Evolutionary conservation across 1,284 basidiomycete species (phyloP), one percentile per base, ranked within the genome.

Genomic region (Ceratobasidium sp.): DNA sequence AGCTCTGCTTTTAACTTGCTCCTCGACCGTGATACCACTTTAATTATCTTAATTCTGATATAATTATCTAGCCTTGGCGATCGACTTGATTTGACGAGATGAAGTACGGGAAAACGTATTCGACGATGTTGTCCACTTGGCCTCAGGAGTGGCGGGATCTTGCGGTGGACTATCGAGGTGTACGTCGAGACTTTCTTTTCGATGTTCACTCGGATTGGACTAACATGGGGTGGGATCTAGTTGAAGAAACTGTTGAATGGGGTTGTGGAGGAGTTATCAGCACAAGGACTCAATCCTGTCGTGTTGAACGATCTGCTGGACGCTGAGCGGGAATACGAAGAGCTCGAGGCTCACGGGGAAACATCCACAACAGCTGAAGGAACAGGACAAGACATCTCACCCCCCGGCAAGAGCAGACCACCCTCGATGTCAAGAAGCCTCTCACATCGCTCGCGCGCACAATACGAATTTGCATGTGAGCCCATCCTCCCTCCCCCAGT

Each of bases 181-280:
- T 93, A 72, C 59, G 82, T 41, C 57, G 55, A 26, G 62, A 16
- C 41, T 7, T 47, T 52, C 46, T 55, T 11, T 66, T 75, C 61
- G 32, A 26, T 18, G 46, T 23, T 38, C 72, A 35, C 5, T 55
- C 47, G n/a, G 8, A 13, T 67, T 67, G 32, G 75, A 14, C 28
- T 23, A 8, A 43, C 44, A 14, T n/a, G 5, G 28, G 44, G 18
- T 13, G 30, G 16, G 1, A 23, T 46, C 16, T 78, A 95, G 91
- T 89, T 98, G 76, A 98, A 98, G 82, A 96, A 95, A 79, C 85
- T 98, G 64, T 95, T 98, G 79, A 94, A 95, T 78, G 87, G 91
- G 79, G 89, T 96, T 57, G 94, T 93, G 0, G 82, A 84, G 18
- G 96, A 98, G 81, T 89, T 98, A 35, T 86, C 89, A 8, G 85